Conservation (phyloP, 2,329 filamentous ascomycete species). For the Ilyonectria destructans region DNA sequence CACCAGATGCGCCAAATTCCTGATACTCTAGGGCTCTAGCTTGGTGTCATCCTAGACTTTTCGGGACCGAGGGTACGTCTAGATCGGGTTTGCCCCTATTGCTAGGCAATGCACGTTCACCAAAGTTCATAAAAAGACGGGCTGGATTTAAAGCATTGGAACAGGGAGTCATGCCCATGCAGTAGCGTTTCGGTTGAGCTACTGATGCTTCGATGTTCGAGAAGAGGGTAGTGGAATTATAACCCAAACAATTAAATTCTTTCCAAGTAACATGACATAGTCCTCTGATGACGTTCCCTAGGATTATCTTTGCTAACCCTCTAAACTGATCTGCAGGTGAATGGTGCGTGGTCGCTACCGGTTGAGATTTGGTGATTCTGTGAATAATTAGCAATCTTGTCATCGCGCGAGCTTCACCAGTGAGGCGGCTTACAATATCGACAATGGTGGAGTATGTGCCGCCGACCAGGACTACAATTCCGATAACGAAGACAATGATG, state of each 20-base stretch:
- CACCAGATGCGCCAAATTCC: too few species aligned
- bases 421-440: constrained; percentile 24
- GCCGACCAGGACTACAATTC: constrained; percentile 24
- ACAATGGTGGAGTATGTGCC: constrained; percentile 31
- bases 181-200: too few species aligned
- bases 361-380: constrained; percentile 26
- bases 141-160: too few species aligned
- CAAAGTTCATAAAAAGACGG: too few species aligned
- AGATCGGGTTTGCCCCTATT: too few species aligned
- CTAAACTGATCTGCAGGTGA: constrained; percentile 26
- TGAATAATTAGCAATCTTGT: constrained; percentile 5
- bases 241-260: neutral
- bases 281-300: neutral
- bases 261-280: neutral
- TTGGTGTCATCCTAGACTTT: too few species aligned
- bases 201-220: too few species aligned
- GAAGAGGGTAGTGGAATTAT: neutral
- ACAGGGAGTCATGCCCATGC: too few species aligned
- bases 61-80: too few species aligned
- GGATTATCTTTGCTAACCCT: neutral
- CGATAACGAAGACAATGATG: constrained; percentile 28
- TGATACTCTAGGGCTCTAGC: too few species aligned
- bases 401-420: neutral
- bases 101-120: too few species aligned
- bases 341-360: constrained; percentile 25